phyloP scores from a whole-genome alignment of 345 rosid species.

The Ceriops zippeliana region DNA sequence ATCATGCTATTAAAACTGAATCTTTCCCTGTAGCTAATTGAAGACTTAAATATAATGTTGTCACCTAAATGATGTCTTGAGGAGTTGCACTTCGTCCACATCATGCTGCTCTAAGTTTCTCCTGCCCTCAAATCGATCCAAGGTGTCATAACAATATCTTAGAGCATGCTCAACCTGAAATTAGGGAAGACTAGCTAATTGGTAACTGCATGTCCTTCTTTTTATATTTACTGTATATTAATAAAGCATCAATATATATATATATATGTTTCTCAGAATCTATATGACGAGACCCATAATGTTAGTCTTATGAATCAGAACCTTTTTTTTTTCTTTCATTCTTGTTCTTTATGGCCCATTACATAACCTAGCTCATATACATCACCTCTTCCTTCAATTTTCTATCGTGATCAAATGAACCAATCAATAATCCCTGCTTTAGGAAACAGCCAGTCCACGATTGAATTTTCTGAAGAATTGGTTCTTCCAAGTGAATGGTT shows the following conservation, averaged over 20 bases:
- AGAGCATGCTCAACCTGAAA: slow-evolving; percentile 20
- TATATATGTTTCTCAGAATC: background rate
- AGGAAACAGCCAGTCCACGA: background rate
- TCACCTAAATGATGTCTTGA: slow-evolving; percentile 15
- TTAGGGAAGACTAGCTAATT: background rate
- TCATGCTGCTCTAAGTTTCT: slow-evolving; percentile 6
- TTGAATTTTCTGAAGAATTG: background rate
- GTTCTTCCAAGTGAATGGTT: background rate
- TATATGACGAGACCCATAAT: no score
- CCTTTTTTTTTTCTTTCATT: background rate
- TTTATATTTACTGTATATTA: no score
- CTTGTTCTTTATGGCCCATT: no score
- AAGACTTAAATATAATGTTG: background rate
- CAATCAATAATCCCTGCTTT: background rate
- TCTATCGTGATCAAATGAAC: background rate
- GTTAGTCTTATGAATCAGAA: background rate
- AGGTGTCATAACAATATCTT: slow-evolving; percentile 13
- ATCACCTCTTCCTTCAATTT: background rate
- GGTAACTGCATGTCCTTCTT: no score
- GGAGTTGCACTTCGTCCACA: slow-evolving; percentile 2
- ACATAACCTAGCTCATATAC: no score
- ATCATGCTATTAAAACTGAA: no score
- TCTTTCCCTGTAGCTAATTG: no score
- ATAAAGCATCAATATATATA: no score
- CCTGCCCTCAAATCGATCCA: slow-evolving; percentile 17